Conservation (phyloP, 2,329 filamentous ascomycete species). For the Corniculantispora saksenae region DNA sequence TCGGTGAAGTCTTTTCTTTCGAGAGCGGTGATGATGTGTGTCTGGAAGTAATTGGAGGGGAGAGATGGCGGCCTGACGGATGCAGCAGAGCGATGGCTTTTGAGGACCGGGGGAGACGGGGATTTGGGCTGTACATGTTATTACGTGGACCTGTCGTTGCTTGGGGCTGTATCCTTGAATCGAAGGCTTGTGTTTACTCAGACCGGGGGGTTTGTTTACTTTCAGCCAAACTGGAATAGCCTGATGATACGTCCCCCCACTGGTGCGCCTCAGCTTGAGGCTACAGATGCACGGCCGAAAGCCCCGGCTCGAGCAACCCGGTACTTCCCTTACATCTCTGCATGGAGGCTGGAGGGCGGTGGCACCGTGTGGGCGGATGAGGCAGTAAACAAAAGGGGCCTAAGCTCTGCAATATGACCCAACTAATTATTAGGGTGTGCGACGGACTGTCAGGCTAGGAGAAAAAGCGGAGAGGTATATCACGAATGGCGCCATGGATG, state of each 20-base stretch:
- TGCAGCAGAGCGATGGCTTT: slow-evolving; percentile 40
- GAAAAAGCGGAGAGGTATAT: slow-evolving; percentile 5
- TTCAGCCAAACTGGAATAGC: slow-evolving; percentile 19
- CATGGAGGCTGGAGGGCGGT: background rate
- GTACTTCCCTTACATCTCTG: slow-evolving; percentile 4
- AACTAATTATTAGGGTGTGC: background rate
- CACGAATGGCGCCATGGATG: background rate
- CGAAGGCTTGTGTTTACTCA: slow-evolving; percentile 16
- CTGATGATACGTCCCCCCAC: slow-evolving; percentile 15
- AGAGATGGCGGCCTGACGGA: slow-evolving; percentile 29
- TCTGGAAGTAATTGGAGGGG: slow-evolving; percentile 42
- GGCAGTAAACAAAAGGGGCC: background rate
- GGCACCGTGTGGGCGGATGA: background rate
- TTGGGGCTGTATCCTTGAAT: slow-evolving; percentile 13
- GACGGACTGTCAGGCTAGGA: background rate
- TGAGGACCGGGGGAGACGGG: slow-evolving; percentile 36
- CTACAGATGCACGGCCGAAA: slow-evolving; percentile 14
- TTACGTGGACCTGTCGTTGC: slow-evolving; percentile 19
- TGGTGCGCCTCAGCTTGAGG: slow-evolving; percentile 15
- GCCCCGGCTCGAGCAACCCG: slow-evolving; percentile 8
- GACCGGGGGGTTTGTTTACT: slow-evolving; percentile 17
- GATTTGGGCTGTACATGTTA: slow-evolving; percentile 16
- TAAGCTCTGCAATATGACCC: slow-evolving; percentile 1
- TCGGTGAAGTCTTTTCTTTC: slow-evolving; percentile 35
- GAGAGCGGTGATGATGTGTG: slow-evolving; percentile 31